phyloP scores from a whole-genome alignment of 805 yeast genomes.

The Starmerella riodocensis region DNA sequence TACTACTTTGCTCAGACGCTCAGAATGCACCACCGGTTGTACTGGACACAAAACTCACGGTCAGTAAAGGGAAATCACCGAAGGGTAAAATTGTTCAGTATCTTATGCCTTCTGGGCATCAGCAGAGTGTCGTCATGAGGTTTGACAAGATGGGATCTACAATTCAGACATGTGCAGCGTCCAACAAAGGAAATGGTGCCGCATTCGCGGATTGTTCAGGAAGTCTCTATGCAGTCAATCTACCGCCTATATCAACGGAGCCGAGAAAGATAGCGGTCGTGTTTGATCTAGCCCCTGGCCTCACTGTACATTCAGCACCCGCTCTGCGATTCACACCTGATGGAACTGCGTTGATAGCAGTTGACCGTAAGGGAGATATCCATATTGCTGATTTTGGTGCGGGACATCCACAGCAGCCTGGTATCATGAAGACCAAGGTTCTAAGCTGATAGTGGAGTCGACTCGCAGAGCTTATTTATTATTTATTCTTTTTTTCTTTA shows the following conservation, averaged over 20 bases:
- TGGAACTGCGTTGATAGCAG: slow-evolving; percentile 63
- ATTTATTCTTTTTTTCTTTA: no score
- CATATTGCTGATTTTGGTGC: slow-evolving; percentile 79
- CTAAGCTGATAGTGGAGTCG: slow-evolving; percentile 15
- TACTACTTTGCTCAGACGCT: slow-evolving; percentile 44
- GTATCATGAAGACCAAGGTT: slow-evolving; percentile 26
- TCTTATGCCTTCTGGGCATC: slow-evolving; percentile 29
- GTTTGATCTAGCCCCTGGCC: slow-evolving; percentile 68
- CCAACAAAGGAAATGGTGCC: slow-evolving; percentile 77
- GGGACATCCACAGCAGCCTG: slow-evolving; percentile 49
- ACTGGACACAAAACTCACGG: slow-evolving; percentile 36
- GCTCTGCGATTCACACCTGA: slow-evolving; percentile 60
- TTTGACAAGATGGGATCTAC: slow-evolving; percentile 70
- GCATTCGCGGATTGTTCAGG: slow-evolving; percentile 76
- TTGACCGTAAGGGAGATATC: slow-evolving; percentile 71
- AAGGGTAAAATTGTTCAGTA: slow-evolving; percentile 6
- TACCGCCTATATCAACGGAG: slow-evolving; percentile 35
- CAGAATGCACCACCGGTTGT: slow-evolving; percentile 54
- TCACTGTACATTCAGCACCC: slow-evolving; percentile 63
- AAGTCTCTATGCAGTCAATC: slow-evolving; percentile 50
- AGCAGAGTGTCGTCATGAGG: slow-evolving; percentile 47
- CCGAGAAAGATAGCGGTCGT: slow-evolving; percentile 47
- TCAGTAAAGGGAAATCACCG: background rate
- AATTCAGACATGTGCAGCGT: slow-evolving; percentile 58
- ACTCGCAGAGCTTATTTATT: background rate